Conservation (phyloP, 495 filamentous ascomycete species). For the Penicillium cinerascens region DNA sequence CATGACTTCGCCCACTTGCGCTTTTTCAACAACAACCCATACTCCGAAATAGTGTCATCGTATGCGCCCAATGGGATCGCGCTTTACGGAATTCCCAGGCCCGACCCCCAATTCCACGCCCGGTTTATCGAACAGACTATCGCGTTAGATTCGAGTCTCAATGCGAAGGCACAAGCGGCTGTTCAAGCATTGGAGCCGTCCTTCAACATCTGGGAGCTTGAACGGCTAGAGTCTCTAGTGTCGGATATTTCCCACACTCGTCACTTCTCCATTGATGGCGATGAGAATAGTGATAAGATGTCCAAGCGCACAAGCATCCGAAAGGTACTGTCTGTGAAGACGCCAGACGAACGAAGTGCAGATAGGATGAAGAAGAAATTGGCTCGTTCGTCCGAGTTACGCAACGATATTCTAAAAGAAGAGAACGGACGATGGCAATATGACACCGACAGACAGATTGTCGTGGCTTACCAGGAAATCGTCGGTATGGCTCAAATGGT, state of each 20-base stretch:
- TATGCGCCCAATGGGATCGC: slow-evolving; percentile 13
- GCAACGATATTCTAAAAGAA: slow-evolving; percentile 36
- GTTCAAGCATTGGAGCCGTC: slow-evolving; percentile 36
- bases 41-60: slow-evolving; percentile 24
- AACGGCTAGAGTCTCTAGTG: slow-evolving; percentile 18
- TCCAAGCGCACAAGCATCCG: neutral
- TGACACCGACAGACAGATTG: slow-evolving; percentile 32
- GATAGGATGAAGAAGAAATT: neutral
- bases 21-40: slow-evolving; percentile 32
- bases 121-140: slow-evolving; percentile 28
- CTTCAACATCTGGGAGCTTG: slow-evolving; percentile 37
- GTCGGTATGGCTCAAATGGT: slow-evolving; percentile 40
- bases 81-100: slow-evolving; percentile 13
- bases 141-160: slow-evolving; percentile 28
- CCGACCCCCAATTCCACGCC: slow-evolving; percentile 25
- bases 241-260: neutral
- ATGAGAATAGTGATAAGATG: neutral
- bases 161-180: slow-evolving; percentile 33
- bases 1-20: slow-evolving; percentile 28
- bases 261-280: neutral
- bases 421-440: slow-evolving; percentile 44
- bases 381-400: slow-evolving; percentile 6
- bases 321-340: neutral
- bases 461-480: slow-evolving; percentile 38
- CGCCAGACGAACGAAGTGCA: neutral